Base-by-base conservation (phyloP, 331 rosid species). In the Quercus lobata region DNA sequence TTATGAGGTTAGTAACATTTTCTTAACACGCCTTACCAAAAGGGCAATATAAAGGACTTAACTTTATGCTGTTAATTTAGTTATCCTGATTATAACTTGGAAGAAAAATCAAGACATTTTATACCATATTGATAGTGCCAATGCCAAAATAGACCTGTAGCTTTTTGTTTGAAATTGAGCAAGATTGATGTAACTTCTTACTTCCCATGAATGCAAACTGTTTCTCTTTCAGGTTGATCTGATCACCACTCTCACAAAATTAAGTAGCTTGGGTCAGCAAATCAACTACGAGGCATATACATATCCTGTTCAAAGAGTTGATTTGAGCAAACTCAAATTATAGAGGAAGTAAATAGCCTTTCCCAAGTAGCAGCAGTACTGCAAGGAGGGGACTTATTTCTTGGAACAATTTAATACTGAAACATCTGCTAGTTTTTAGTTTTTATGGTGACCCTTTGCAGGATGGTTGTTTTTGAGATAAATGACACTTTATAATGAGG, bases 241-340 rank as follows among this genome's bases (percentile, higher is more conserved):
- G 79, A 94, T 92, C 74, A 92, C 96, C 18, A 78, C 96, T 35
- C 75, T 91, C 73, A 94, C 98, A 60, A 94, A 94, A 82, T 65
- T 92, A 83, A 82, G 97, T 83, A 80, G 86, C 83, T 83, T 94
- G 82, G 98, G 98, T 70, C 97, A 92, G 71, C 82, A 87, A 41
- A 92, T 94, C 86, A 94, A 94, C 70, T 94, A 88, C 4, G 98
- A 94, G 86, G 97, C 97, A 37, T 94, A 91, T 70, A 78, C 93
- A n/a, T 94, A 92, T 85, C 83, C 98, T 18, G 83, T 35, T 19
- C 30, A 54, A 73, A 94, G 80, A 81, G 89, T 94, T 30, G 93
- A 94, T 76, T 19, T 94, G 53, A 87, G 87, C 84, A 92, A 90
- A 87, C 97, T 94, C 87, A 94, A 89, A 82, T 75, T 94, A 63